Base-by-base conservation (phyloP, 352 stramenopile species). In the Phytophthora fragariae region DNA sequence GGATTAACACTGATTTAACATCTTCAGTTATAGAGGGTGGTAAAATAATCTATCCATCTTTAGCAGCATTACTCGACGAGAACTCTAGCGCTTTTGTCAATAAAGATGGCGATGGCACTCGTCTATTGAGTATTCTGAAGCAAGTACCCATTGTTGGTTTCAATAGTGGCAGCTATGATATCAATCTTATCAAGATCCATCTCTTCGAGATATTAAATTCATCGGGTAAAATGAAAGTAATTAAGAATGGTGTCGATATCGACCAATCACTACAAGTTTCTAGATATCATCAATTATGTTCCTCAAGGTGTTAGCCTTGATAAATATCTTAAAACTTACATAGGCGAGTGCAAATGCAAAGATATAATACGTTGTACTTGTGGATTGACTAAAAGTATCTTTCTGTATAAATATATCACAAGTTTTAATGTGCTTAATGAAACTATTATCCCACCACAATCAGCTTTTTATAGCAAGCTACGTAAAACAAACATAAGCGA, bases 331-430 rank as follows among this genome's bases (percentile, higher is more conserved):
- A 68, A 33, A 29, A 73, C 75, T 49, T 76, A 82, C 60, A 50
- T 82, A 19, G 75, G 70, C n/a, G 62, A 58, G 14, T 78, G 75
- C 56, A 66, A 76, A 19, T 76, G 75, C 69, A 37, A 67, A 14
- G 58, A 82, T 35, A 82, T 78, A 35, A 69, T 81, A 57, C 27
- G 56, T n/a, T 81, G 70, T 33, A 12, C 46, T 3, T 81, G 75
- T 71, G 70, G 62, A n/a, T 9, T 50, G 12, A 14, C 14, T 19
- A 50, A 50, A 14, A 14, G 44, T 9, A 50, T 49, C 1, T 72
- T 46, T 71, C 77, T 17, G 61, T 65, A 57, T 77, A 66, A 81
- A 33, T 81, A 78, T n/a, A 75, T 81, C 15, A 81, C 64, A 35
- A 46, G 6, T 2, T 81, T 81, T 57, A 53, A 63, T 37, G 62